Conservation (phyloP, 208 protist genomes). For the Crithidia sp. region DNA sequence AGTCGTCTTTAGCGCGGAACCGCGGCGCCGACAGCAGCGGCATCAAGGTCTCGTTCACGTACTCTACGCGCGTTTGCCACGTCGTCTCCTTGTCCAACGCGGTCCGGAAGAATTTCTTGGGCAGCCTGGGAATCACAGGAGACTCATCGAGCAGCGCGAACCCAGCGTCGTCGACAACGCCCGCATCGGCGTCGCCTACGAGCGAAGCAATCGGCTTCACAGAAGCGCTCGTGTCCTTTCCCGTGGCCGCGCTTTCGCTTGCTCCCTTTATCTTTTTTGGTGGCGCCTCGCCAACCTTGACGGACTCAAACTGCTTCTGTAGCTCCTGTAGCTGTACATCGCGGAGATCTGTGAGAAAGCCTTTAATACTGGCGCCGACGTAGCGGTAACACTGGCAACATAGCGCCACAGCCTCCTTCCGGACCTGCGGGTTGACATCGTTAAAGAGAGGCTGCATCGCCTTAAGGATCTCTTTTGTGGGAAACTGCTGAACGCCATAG, state of each 20-base stretch:
- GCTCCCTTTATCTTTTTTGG: slow-evolving; percentile 34
- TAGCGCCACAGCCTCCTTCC: slow-evolving; percentile 67
- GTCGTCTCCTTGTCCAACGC: slow-evolving; percentile 73
- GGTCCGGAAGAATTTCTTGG: slow-evolving; percentile 74
- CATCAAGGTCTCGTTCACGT: slow-evolving; percentile 68
- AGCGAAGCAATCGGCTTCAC: slow-evolving; percentile 34
- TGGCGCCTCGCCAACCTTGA: slow-evolving; percentile 39
- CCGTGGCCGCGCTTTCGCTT: neutral
- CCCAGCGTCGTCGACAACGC: slow-evolving; percentile 49
- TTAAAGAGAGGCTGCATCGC: slow-evolving; percentile 85
- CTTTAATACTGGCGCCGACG: slow-evolving; percentile 74
- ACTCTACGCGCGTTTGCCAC: slow-evolving; percentile 80
- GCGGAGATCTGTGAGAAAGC: slow-evolving; percentile 76
- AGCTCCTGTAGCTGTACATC: slow-evolving; percentile 88
- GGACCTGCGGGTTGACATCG: slow-evolving; percentile 77
- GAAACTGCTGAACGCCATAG: slow-evolving; percentile 70
- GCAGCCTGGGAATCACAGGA: slow-evolving; percentile 62
- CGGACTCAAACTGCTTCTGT: slow-evolving; percentile 72
- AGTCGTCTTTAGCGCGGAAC: slow-evolving; percentile 79
- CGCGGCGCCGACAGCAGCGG: slow-evolving; percentile 68
- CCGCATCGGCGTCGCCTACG: slow-evolving; percentile 10
- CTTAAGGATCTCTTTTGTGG: slow-evolving; percentile 69
- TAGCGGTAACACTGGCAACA: slow-evolving; percentile 89
- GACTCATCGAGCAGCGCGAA: slow-evolving; percentile 71
- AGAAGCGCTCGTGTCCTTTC: neutral